phyloP scores from a whole-genome alignment of 177 flowering plant species.

The Tripterygium wilfordii region DNA sequence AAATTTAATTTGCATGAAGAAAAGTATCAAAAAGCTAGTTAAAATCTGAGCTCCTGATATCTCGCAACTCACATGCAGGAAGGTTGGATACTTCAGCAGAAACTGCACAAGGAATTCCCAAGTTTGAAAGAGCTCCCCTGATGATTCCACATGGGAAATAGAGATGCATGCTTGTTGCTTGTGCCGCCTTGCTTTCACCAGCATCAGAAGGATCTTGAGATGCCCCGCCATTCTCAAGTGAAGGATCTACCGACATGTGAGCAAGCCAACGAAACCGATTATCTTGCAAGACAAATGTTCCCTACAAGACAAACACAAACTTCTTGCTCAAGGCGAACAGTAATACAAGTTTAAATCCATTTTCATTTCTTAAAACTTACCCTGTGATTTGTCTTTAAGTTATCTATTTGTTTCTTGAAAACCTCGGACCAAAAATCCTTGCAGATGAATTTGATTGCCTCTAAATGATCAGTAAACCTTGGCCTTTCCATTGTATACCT shows the following conservation, averaged over 20 bases:
- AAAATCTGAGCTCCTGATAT: too few species aligned
- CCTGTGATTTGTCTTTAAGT: constrained; percentile 91
- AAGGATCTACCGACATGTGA: constrained; percentile 64
- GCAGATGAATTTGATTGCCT: constrained; percentile 95
- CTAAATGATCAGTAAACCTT: constrained; percentile 83
- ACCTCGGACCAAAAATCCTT: constrained; percentile 96
- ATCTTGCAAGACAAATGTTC: constrained; percentile 97
- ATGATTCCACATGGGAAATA: constrained; percentile 96
- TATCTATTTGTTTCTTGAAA: constrained; percentile 95
- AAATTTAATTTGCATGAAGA: too few species aligned
- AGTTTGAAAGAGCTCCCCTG: constrained; percentile 89
- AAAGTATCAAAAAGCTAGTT: too few species aligned
- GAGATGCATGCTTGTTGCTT: constrained; percentile 78
- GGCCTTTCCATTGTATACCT: constrained; percentile 98
- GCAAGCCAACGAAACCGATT: constrained; percentile 86
- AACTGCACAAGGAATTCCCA: constrained; percentile 97
- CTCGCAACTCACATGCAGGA: constrained; percentile 80
- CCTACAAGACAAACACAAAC: constrained; percentile 34
- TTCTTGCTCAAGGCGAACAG: too few species aligned
- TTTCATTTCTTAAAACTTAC: too few species aligned
- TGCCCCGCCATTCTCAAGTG: constrained; percentile 27
- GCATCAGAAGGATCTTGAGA: constrained; percentile 49
- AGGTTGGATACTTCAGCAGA: constrained; percentile 91
- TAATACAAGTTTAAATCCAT: too few species aligned
- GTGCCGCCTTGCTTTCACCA: constrained; percentile 54